phyloP scores from a whole-genome alignment of 768 basidiomycete genomes.

The Sutorius australiensis region DNA sequence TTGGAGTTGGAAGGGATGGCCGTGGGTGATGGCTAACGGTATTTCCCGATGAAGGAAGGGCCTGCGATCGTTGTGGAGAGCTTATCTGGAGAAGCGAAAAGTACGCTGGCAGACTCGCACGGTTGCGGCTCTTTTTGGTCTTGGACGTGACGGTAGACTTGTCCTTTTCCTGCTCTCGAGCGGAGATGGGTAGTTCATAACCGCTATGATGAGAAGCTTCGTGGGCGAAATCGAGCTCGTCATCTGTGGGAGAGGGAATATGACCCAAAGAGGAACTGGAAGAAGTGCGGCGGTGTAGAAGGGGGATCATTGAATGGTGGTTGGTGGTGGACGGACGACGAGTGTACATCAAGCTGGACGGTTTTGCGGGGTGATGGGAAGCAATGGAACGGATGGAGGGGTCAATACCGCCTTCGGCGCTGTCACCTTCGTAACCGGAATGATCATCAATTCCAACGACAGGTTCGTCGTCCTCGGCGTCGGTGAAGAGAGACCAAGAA shows the following conservation, averaged over 20 bases:
- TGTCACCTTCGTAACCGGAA: slow-evolving; percentile 29
- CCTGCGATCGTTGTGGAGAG: slow-evolving; percentile 38
- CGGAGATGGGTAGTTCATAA: slow-evolving; percentile 34
- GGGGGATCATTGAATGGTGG: slow-evolving; percentile 57
- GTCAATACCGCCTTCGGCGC: slow-evolving; percentile 36
- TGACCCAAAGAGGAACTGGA: slow-evolving; percentile 34
- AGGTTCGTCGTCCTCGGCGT: slow-evolving; percentile 55
- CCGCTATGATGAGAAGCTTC: slow-evolving; percentile 24
- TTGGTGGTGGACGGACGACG: slow-evolving; percentile 71
- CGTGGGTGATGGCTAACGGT: slow-evolving; percentile 38
- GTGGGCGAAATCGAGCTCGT: slow-evolving; percentile 38
- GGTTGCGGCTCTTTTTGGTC: slow-evolving; percentile 57
- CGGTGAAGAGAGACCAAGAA: slow-evolving; percentile 61
- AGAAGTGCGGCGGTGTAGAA: slow-evolving; percentile 50
- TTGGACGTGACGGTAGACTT: slow-evolving; percentile 31
- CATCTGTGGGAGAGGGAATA: slow-evolving; percentile 41
- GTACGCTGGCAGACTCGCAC: slow-evolving; percentile 70
- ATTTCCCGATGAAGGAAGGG: slow-evolving; percentile 42
- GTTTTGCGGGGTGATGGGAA: slow-evolving; percentile 32
- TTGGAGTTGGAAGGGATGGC: slow-evolving; percentile 61
- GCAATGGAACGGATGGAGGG: slow-evolving; percentile 41
- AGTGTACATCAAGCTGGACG: slow-evolving; percentile 57
- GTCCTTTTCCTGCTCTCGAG: slow-evolving; percentile 22
- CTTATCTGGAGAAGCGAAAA: slow-evolving; percentile 67
- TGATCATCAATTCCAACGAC: slow-evolving; percentile 34